Evolutionary conservation across 2,329 filamentous ascomycete genomes (phyloP), one percentile per base, ranked within the genome.

Genomic region (Claviceps arundinis): DNA sequence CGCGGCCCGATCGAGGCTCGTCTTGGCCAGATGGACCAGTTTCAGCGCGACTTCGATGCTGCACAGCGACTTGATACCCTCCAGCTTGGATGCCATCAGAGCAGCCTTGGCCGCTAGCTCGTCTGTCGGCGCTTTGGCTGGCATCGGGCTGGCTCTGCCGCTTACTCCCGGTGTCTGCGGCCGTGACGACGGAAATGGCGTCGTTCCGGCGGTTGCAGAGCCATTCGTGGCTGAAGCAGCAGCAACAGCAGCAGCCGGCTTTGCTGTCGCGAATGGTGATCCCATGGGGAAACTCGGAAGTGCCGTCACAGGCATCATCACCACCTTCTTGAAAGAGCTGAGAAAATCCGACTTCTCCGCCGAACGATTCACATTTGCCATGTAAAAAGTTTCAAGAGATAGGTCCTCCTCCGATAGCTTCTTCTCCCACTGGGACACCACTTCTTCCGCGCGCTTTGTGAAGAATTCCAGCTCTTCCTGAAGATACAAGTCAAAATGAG

Each of bases 221-320:
- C 60, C 56, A 57, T 64, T 62, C 2, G 67, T 56, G 6, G 57
- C 30, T 24, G 57, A 52, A 2, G 57, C 34, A 34, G 40, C 17
- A 37, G 44, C 37, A 13, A 48, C 19, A 24, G 41, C 42, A 2
- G 51, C 43, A 3, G 42, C 17, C 0, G 71, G 63, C 51, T 71
- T 75, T 47, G 61, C 64, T 38, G 67, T 68, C 55, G 70, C 75
- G 62, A 81, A 87, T 51, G 76, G 76, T n/a, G 73, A 80, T 8
- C 73, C 72, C 48, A 80, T 70, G 5, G 78, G 68, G 55, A 88
- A 79, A 47, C 78, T 83, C 1, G 89, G 87, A 4, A 97, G 73
- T 8, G 89, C 91, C 50, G 88, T 95, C 48, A 98, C 91, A 2
- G 93, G 93, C 83, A 95, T 94, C 90, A 98, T 96, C 57, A 98